A percentile compares a stretch with the other conserved stretches of the same genome.
Evolutionary conservation across 345 rosid species (phyloP).

Genomic region (Eucalyptus microcorys): DNA sequence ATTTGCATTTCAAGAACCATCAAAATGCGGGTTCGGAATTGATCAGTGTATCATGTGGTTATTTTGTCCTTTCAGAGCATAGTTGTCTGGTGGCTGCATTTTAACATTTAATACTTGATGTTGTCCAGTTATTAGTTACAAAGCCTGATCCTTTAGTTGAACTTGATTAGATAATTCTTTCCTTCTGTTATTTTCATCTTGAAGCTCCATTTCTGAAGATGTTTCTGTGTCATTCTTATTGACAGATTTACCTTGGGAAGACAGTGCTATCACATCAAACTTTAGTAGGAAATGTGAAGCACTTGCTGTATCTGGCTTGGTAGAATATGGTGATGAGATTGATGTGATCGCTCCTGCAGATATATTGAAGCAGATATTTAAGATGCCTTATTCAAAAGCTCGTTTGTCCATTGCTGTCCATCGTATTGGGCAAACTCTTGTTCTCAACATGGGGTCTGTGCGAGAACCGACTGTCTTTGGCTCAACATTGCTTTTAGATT

Average conservation of each 20-base stretch:
- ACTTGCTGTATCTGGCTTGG: constrained; percentile 92
- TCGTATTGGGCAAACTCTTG: constrained; percentile 87
- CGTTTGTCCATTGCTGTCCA: constrained; percentile 86
- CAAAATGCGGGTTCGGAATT: neutral
- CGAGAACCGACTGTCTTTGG: neutral
- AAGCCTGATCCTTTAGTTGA: neutral
- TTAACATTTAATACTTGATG: neutral
- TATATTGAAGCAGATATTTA: constrained; percentile 89
- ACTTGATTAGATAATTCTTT: neutral
- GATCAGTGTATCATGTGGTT: neutral
- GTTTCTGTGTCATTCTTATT: neutral
- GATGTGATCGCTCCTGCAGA: constrained; percentile 89
- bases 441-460: constrained; percentile 74
- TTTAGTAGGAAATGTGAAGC: constrained; percentile 76
- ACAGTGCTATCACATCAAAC: constrained; percentile 48
- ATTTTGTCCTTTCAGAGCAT: neutral
- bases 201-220: neutral
- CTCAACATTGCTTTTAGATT: neutral
- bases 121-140: neutral
- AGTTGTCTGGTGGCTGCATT: neutral
- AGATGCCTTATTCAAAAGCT: constrained; percentile 92
- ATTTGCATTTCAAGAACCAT: neutral
- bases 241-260: constrained; percentile 64
- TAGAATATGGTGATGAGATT: constrained; percentile 88
- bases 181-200: neutral